Evolutionary conservation across 2,329 filamentous ascomycete species (phyloP).

Genomic region (Neocatenulostroma microsporum): DNA sequence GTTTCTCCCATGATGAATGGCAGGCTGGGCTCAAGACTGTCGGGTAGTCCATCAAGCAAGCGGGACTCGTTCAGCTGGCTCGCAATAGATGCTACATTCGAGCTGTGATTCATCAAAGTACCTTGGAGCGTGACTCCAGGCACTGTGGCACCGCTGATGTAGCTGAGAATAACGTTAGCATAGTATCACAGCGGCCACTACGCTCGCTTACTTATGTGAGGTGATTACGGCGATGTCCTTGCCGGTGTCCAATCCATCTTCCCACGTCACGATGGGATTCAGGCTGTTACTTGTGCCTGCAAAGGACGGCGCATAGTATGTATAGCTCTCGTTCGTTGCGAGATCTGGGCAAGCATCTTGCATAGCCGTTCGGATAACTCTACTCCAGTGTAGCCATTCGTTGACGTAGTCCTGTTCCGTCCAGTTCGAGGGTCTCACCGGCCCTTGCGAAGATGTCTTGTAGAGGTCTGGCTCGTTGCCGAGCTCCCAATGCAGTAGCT

Average conservation of each 20-base stretch:
- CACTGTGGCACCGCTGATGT: conserved; percentile 52
- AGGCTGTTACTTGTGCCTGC: conserved; percentile 46
- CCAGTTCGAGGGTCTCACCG: conserved; percentile 47
- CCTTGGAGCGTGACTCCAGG: conserved; percentile 55
- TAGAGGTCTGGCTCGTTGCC: conserved; percentile 59
- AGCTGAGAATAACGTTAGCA: no score
- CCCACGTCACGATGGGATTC: conserved; percentile 44
- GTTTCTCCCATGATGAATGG: conserved; percentile 54
- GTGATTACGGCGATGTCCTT: conserved; percentile 47
- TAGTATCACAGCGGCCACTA: background rate
- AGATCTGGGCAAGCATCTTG: conserved; percentile 46
- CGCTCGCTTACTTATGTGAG: conserved; percentile 54
- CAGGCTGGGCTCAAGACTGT: conserved; percentile 25
- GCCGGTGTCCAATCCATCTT: conserved; percentile 44
- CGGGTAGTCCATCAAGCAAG: conserved; percentile 31
- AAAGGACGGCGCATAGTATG: conserved; percentile 53
- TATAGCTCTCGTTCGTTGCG: conserved; percentile 33
- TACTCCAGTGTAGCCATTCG: conserved; percentile 52
- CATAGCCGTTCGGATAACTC: conserved; percentile 43
- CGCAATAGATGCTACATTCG: conserved; percentile 43
- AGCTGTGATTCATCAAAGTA: conserved; percentile 57
- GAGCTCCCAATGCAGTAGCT: conserved; percentile 52
- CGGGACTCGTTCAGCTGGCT: conserved; percentile 43
- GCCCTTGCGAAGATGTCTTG: conserved; percentile 44
- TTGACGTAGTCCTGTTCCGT: conserved; percentile 48